Percentiles rank a stretch among this genome's conserved stretches.
These are phyloP conservation scores for Neonothopanus nambi DNA, from an alignment of 1,284 basidiomycete species.

Conservation along the genomic window DNA sequence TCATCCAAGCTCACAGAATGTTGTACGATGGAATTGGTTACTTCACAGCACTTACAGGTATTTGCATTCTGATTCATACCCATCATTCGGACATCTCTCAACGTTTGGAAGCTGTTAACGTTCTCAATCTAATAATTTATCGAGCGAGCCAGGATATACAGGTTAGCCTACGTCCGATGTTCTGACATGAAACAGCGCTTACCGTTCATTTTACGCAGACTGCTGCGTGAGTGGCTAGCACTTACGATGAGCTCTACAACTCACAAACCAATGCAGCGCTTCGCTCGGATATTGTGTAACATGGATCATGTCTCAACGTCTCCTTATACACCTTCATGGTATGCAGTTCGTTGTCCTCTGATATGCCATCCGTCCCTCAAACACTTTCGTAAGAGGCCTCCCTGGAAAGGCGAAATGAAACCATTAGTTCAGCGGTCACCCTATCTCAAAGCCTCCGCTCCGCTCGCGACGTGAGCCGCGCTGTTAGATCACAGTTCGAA, in stretches of 20 bases:
- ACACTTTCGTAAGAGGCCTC: slow-evolving; percentile 34
- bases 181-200: background rate
- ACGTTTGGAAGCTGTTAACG: slow-evolving; percentile 33
- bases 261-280: slow-evolving; percentile 28
- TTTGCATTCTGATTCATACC: background rate
- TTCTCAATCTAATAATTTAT: slow-evolving; percentile 43
- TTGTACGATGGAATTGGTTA: slow-evolving; percentile 38
- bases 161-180: slow-evolving; percentile 24
- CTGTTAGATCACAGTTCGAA: slow-evolving; percentile 37
- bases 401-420: slow-evolving; percentile 36
- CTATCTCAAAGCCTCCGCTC: slow-evolving; percentile 37
- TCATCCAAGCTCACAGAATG: no score
- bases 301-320: slow-evolving; percentile 46
- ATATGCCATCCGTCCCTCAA: slow-evolving; percentile 9
- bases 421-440: slow-evolving; percentile 34
- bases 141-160: slow-evolving; percentile 36
- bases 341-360: slow-evolving; percentile 19
- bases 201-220: slow-evolving; percentile 28
- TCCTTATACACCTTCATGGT: slow-evolving; percentile 46
- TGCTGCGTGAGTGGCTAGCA: slow-evolving; percentile 35
- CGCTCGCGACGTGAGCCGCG: slow-evolving; percentile 36
- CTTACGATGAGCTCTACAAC: background rate
- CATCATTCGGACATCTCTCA: background rate
- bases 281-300: slow-evolving; percentile 42
- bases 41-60: slow-evolving; percentile 23